phyloP scores from a whole-genome alignment of 148 eudicot species.

The Rhododendron henanense region DNA sequence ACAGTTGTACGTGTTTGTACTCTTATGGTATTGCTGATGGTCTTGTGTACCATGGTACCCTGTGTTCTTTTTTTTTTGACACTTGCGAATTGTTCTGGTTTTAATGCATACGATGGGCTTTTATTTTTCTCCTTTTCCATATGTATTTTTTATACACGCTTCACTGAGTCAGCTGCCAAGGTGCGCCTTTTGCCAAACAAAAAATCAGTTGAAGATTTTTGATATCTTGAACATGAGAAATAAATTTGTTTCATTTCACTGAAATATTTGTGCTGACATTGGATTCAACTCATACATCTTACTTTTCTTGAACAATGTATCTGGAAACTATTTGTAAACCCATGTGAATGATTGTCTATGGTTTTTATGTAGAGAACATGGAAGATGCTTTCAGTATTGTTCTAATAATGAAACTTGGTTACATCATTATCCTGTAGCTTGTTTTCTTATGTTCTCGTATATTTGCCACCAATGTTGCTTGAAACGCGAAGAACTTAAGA shows the following conservation, averaged over 20 bases:
- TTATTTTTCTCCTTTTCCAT: not conserved
- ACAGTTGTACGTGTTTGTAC: not conserved
- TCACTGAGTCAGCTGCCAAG: not conserved
- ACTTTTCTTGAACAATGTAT: not conserved
- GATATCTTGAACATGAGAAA: not conserved
- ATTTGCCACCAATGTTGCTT: not conserved
- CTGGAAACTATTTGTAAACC: not conserved
- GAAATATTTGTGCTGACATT: not conserved
- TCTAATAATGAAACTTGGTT: not conserved
- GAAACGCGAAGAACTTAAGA: no score
- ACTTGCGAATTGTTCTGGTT: not conserved
- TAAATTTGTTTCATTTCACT: no score
- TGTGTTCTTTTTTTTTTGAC: not conserved
- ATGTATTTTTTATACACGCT: not conserved
- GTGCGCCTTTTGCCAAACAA: not conserved
- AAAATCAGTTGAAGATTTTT: no score
- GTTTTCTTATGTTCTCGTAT: no score
- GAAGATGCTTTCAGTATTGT: not conserved
- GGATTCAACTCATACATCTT: not conserved
- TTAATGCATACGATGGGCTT: not conserved
- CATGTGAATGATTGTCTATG: no score
- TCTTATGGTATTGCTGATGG: not conserved
- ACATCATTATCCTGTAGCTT: not conserved
- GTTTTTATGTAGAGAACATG: not conserved
- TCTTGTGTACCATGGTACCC: not conserved